Base-by-base conservation (phyloP, 768 basidiomycete species). In the Tylopilus plumbeoviolaceoides region DNA sequence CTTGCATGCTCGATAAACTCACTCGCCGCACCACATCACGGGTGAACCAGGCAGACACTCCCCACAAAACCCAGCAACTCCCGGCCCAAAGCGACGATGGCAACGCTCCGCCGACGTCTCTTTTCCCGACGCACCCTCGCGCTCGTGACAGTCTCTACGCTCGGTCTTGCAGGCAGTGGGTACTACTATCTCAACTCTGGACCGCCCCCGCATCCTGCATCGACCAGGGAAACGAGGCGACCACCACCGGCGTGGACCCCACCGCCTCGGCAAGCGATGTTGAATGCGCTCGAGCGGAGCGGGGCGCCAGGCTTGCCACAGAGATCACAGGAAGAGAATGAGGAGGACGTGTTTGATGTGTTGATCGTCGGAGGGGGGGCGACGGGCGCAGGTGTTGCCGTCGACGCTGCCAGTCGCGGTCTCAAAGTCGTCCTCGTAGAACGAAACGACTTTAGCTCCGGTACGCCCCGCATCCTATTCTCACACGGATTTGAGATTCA, bases 381-480 rank as follows among this genome's bases (percentile, higher is more conserved):
- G 5, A 98, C 94, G 2, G 95, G 95, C 46, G 89, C 94, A 0
- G 95, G 97, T 39, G 87, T 94, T n/a, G 95, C 95, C 8, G 80
- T 99, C 12, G 95, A 98, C 69, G 95, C 95, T 42, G 93, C 90
- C 6, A 89, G 84, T 63, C 75, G 95, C 51, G 95, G 97, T 0
- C 76, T 99, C 41, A 90, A 84, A 65, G 95, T 98, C 14, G 95
- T 91, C 0, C 74, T 98, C 53, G 94, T 98, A 0, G 95, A 99
- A 63, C 74, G 92, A 43, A 89, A 91, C 58, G 95, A 99, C 67
- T 99, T 95, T 58, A 82, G 85, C 60, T 81, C 90, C 21, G 95
- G 92, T 91, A 54, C 35, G 33, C 14, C 33, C 33, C 33, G 33
- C 14, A 33, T 15, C 33, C 2, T 15, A 6, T 15, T 33, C 28